Evolutionary conservation across 2,329 filamentous ascomycete genomes (phyloP), one percentile per base, ranked within the genome.

Genomic region (Fusarium sp.): DNA sequence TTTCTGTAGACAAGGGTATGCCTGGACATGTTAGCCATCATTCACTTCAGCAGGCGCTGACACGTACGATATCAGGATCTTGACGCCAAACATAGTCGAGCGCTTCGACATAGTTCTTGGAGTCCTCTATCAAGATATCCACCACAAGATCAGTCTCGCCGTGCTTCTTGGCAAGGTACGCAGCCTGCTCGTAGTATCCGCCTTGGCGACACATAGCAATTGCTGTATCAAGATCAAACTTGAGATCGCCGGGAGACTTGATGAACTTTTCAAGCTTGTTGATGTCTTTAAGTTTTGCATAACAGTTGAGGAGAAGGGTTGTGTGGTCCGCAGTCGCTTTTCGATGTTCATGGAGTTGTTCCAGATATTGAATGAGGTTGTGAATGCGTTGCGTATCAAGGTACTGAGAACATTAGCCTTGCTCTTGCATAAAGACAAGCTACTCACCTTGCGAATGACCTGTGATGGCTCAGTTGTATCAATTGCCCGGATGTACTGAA

Each of bases 171-270:
- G 97, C 96, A 41, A 99, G 87, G 77, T 97, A 99, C 7, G 95
- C 96, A 18, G 96, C 96, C 84, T 99, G 97, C 66, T 98, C 95
- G 77, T 92, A 97, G 81, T 99, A 99, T 2, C 96, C 95, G 15
- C 95, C 96, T 83, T 99, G 96, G 33, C 97, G 90, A 79, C 96
- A 99, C 94, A 99, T 98, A 4, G 92, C 90, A 71, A 99, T 99
- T 18, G 96, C 96, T 2, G 96, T 99, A 74, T 99, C 96, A 5
- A 98, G 86, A 80, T 99, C 96, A 77, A 99, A 99, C 77, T 97
- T 98, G 45, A 98, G 88, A 76, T 98, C 95, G 5, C 93, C 94
- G 0, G 95, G 95, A 33, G 94, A 95, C 79, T 97, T 97, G 83
- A 99, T 99, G 75, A 99, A 99, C 29, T 93, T 92, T 78, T 99